These are phyloP conservation scores for Nicotiana attenuata DNA, from an alignment of 257 asterid species.

Conservation along the genomic window DNA sequence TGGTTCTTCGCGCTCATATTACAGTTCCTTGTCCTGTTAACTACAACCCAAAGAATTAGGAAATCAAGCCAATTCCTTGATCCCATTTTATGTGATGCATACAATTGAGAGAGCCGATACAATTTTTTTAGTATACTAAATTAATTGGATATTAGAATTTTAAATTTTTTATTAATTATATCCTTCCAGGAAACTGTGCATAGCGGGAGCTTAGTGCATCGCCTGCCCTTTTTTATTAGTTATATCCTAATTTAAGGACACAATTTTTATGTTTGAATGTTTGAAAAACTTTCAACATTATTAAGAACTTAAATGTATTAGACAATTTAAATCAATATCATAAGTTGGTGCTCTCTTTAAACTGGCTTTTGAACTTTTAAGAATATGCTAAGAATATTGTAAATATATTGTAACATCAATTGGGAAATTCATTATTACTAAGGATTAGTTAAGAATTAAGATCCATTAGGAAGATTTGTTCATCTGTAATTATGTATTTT, in stretches of 20 bases:
- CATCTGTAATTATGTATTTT: too few species aligned
- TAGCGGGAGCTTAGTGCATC: too few species aligned
- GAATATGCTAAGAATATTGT: too few species aligned
- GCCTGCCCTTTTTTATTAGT: too few species aligned
- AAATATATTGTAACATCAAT: too few species aligned
- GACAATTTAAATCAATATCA: neutral
- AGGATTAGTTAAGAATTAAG: too few species aligned
- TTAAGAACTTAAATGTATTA: too few species aligned
- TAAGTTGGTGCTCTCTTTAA: neutral
- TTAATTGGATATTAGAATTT: neutral
- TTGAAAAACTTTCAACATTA: neutral
- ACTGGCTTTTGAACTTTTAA: neutral
- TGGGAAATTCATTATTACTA: too few species aligned
- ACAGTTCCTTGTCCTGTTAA: neutral
- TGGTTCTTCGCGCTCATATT: neutral
- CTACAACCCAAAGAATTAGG: neutral
- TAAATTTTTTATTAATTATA: too few species aligned
- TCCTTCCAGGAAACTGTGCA: too few species aligned
- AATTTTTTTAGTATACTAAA: neutral
- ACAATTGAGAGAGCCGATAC: neutral
- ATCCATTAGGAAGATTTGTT: too few species aligned
- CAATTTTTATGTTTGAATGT: neutral
- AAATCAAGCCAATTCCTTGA: neutral
- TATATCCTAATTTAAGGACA: neutral
- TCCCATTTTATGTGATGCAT: constrained; percentile 3